These are phyloP conservation scores for Dactylellina parvicollis DNA, from an alignment of 2,329 filamentous ascomycete genomes.

Conservation along the genomic window DNA sequence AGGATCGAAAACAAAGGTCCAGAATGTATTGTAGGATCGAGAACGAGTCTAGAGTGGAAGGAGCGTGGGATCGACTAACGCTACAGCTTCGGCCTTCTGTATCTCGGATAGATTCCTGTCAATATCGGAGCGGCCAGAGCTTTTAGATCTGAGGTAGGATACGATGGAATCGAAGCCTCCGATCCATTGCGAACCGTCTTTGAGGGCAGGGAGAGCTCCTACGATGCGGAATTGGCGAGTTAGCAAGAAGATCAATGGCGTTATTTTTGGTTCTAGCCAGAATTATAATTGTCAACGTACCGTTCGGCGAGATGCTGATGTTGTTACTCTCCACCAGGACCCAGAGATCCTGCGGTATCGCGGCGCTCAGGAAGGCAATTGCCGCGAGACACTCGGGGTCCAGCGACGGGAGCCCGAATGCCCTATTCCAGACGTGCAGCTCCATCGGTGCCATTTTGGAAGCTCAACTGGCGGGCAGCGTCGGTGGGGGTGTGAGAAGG, in stretches of 20 bases:
- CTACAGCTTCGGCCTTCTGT: slow-evolving; percentile 52
- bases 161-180: slow-evolving; percentile 72
- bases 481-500: neutral
- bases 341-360: slow-evolving; percentile 72
- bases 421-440: slow-evolving; percentile 89
- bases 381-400: slow-evolving; percentile 89
- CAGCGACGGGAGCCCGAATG: slow-evolving; percentile 87
- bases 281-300: slow-evolving; percentile 64
- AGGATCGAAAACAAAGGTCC: neutral
- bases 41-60: neutral
- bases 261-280: slow-evolving; percentile 53
- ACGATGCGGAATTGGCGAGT: slow-evolving; percentile 32
- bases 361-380: slow-evolving; percentile 77
- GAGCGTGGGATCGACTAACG: slow-evolving; percentile 17
- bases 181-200: slow-evolving; percentile 67
- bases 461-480: slow-evolving; percentile 6
- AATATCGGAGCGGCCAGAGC: slow-evolving; percentile 44
- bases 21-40: neutral
- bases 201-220: slow-evolving; percentile 69
- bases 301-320: slow-evolving; percentile 74
- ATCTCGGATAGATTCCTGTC: slow-evolving; percentile 34
- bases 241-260: slow-evolving; percentile 28
- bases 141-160: slow-evolving; percentile 66
- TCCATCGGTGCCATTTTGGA: slow-evolving; percentile 64
- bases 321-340: slow-evolving; percentile 78